Conservation (phyloP, 352 stramenopile genomes). For the Phytopythium cucurbitacearum region DNA sequence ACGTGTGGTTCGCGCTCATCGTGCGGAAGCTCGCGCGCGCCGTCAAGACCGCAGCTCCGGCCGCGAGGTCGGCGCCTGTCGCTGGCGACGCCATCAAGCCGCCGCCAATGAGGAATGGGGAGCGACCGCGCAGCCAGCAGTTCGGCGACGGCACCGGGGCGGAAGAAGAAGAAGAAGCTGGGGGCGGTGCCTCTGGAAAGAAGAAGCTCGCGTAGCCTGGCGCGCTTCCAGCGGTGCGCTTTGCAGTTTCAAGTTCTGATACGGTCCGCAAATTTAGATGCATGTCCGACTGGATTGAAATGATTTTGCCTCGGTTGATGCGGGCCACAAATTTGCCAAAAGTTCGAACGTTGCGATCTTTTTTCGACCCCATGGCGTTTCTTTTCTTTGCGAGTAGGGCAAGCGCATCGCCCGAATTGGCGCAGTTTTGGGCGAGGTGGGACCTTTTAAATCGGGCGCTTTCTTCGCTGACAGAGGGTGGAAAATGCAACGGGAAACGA, state of each 20-base stretch:
- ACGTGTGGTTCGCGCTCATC: constrained; percentile 78
- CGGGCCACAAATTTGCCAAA: too few species aligned
- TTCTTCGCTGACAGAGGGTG: not conserved
- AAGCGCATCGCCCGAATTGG: not conserved
- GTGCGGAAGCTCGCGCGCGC: constrained; percentile 33
- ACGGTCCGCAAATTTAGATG: too few species aligned
- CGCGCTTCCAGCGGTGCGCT: too few species aligned
- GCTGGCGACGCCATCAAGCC: not conserved
- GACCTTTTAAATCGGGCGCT: not conserved
- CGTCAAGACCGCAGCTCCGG: not conserved
- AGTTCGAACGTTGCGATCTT: not conserved
- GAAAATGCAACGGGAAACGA: constrained; percentile 1
- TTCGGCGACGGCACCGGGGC: too few species aligned
- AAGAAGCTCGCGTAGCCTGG: constrained; percentile 4
- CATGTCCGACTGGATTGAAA: too few species aligned
- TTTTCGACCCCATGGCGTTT: too few species aligned
- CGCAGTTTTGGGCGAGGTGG: not conserved
- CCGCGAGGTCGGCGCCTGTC: not conserved
- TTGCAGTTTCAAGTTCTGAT: too few species aligned
- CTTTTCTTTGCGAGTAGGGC: too few species aligned
- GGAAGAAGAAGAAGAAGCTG: not conserved
- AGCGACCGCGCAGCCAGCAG: not conserved
- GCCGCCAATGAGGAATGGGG: not conserved
- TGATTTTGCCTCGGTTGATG: not conserved
- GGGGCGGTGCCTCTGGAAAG: not conserved